Base-by-base conservation (phyloP, 1,139 yeast genomes). In the Candida sojae region DNA sequence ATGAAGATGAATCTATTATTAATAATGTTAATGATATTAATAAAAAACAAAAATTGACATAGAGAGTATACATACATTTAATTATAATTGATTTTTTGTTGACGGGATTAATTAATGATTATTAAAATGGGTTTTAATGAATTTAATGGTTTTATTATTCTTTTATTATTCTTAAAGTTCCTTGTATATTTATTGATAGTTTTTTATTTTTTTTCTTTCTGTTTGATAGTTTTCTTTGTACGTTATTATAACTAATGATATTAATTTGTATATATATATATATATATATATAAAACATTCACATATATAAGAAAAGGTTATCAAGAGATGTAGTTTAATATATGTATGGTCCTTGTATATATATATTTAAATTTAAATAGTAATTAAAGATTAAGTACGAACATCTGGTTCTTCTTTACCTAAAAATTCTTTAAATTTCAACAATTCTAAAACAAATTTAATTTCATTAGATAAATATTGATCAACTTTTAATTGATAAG, bases 321-420 rank as follows among this genome's bases (percentile, higher is more conserved):
- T 23, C 10, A 36, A 13, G 28, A 36, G 13, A 12, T 35, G 48
- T 64, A n/a, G n/a, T n/a, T n/a, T n/a, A n/a, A n/a, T n/a, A n/a
- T n/a, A n/a, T n/a, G n/a, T n/a, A n/a, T n/a, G n/a, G n/a, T n/a
- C n/a, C n/a, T n/a, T n/a, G n/a, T n/a, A n/a, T n/a, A n/a, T n/a
- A n/a, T n/a, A n/a, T n/a, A n/a, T n/a, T n/a, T n/a, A n/a, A n/a
- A n/a, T n/a, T n/a, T n/a, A n/a, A n/a, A n/a, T n/a, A n/a, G n/a
- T n/a, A n/a, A n/a, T n/a, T n/a, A n/a, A n/a, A n/a, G n/a, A n/a
- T n/a, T n/a, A n/a, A 29, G 99, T 92, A 63, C 79, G 84, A 48
- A 93, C 99, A 62, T 89, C 93, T 33, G 99, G 99, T 64, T 83
- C 86, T 36, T 82, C 90, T 57, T 88, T 87, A 53, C 95, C 96